These are phyloP conservation scores for Phaeoacremonium minimum DNA, from an alignment of 2,329 filamentous ascomycete species.

Conservation along the genomic window DNA sequence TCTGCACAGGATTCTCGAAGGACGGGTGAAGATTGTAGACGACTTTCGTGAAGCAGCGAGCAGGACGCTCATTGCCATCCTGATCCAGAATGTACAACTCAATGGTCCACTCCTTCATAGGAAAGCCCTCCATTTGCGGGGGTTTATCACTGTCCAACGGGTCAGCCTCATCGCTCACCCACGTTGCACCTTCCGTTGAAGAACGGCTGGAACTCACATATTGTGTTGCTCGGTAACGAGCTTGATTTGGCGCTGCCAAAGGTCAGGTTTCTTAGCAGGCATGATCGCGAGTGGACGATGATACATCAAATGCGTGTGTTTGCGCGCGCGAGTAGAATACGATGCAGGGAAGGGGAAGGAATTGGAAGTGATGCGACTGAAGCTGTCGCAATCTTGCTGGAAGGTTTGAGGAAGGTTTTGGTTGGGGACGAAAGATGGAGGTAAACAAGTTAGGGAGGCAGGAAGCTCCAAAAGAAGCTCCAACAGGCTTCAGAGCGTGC, in stretches of 20 bases:
- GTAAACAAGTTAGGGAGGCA: background rate
- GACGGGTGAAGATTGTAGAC: slow-evolving; percentile 92
- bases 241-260: slow-evolving; percentile 85
- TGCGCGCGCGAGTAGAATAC: no score
- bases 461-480: background rate
- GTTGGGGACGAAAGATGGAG: background rate
- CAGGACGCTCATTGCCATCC: slow-evolving; percentile 76
- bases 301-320: no score
- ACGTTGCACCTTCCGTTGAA: background rate
- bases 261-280: no score
- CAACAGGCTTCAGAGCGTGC: no score
- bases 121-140: slow-evolving; percentile 79
- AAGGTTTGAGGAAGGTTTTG: background rate
- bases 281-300: no score
- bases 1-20: slow-evolving; percentile 81
- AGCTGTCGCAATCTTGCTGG: no score
- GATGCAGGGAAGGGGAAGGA: no score
- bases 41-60: slow-evolving; percentile 85
- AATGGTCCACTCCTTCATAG: slow-evolving; percentile 90
- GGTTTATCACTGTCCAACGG: slow-evolving; percentile 63
- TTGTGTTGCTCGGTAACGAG: slow-evolving; percentile 88
- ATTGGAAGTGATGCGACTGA: no score
- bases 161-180: slow-evolving; percentile 12
- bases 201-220: no score
- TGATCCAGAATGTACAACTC: slow-evolving; percentile 81